These are phyloP conservation scores for Aspergillus spinulosporus DNA, from an alignment of 2,329 filamentous ascomycete species.

Conservation along the genomic window DNA sequence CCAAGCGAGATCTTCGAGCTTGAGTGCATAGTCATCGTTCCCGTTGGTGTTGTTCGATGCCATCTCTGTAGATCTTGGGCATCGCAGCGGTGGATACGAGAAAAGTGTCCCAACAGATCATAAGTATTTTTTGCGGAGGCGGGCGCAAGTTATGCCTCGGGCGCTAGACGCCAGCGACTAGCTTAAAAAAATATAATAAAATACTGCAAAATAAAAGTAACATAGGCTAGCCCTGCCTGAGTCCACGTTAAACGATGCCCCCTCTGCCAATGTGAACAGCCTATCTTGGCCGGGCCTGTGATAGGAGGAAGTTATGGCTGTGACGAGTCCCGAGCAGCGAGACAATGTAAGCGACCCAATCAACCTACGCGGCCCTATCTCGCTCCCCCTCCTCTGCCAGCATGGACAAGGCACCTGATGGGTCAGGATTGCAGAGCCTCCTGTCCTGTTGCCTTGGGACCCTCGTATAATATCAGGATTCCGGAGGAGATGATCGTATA, in stretches of 20 bases:
- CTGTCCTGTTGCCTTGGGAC: neutral
- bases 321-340: neutral
- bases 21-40: slow-evolving; percentile 9
- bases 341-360: slow-evolving; percentile 10
- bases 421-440: slow-evolving; percentile 11
- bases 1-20: slow-evolving; percentile 17
- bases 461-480: slow-evolving; percentile 7
- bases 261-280: neutral
- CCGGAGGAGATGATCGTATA: slow-evolving; percentile 4
- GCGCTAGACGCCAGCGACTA: neutral
- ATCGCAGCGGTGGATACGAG: neutral
- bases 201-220: neutral
- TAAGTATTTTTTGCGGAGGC: neutral
- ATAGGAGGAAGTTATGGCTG: slow-evolving; percentile 7
- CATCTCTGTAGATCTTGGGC: slow-evolving; percentile 10
- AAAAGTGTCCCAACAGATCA: neutral
- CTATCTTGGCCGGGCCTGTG: neutral
- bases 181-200: neutral
- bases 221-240: slow-evolving; percentile 1
- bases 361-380: neutral
- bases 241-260: neutral
- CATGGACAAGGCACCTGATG: slow-evolving; percentile 1
- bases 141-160: slow-evolving; percentile 12
- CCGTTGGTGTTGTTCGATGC: slow-evolving; percentile 7
- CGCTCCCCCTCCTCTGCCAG: neutral